Conservation (phyloP, 176 grass and related monocot genomes). For the Elymus sibiricus region DNA sequence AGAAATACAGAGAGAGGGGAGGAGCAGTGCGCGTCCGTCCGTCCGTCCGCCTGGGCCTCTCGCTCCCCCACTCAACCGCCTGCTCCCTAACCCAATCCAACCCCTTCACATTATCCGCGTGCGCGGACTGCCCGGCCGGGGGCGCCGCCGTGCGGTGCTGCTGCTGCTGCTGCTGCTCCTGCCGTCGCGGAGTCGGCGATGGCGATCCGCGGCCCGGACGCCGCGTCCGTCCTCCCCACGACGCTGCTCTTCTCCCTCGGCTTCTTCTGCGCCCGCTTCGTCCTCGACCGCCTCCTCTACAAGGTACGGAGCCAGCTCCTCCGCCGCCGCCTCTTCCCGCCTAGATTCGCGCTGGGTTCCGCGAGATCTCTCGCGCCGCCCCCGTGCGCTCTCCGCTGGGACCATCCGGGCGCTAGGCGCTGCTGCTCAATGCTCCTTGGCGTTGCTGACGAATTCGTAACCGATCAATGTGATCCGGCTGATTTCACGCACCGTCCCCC, state of each 20-base stretch:
- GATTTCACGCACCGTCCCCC: neutral
- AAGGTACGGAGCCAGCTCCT: constrained; percentile 45
- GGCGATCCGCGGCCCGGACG: constrained; percentile 27
- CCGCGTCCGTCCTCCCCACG: constrained; percentile 24
- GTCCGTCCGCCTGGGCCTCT: constrained; percentile 18
- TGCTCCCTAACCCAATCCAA: neutral
- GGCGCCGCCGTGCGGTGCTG: neutral
- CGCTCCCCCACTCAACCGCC: constrained; percentile 12
- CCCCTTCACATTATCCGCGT: constrained; percentile 35
- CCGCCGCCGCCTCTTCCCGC: neutral
- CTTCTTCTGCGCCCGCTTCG: constrained; percentile 73
- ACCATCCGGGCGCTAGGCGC: neutral
- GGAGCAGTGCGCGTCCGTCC: neutral
- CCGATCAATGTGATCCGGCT: constrained; percentile 37
- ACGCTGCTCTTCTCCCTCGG: constrained; percentile 54
- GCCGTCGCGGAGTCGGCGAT: constrained; percentile 4
- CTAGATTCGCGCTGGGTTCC: constrained; percentile 37
- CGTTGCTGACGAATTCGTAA: neutral
- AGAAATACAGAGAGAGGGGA: constrained; percentile 12
- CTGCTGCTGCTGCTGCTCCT: neutral
- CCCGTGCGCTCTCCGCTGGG: neutral
- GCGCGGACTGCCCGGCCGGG: neutral
- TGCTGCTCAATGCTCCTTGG: neutral
- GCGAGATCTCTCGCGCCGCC: constrained; percentile 35
- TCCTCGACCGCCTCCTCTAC: constrained; percentile 81